Conservation (phyloP, 1,139 yeast species). For the Diutina neorugosa region DNA sequence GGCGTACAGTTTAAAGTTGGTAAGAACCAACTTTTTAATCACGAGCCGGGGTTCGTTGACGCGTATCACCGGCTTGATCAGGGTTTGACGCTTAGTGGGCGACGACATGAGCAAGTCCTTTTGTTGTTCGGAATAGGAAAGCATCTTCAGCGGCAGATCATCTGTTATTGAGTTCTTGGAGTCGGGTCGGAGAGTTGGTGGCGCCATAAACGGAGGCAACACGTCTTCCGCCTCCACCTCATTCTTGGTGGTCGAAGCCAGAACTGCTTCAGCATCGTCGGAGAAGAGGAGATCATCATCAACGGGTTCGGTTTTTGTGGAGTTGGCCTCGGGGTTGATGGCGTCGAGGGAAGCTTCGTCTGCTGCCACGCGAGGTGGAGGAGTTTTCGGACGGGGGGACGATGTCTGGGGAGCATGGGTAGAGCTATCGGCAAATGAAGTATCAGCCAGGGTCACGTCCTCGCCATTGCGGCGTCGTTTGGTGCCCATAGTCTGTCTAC, state of each 20-base stretch:
- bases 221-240: background rate
- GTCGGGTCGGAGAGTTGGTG: background rate
- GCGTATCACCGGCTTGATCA: background rate
- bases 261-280: background rate
- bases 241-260: background rate
- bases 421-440: background rate
- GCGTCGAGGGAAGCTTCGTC: background rate
- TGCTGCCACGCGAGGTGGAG: background rate
- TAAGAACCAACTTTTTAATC: constrained; percentile 58
- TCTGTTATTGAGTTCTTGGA: background rate
- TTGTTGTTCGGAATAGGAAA: background rate
- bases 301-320: background rate
- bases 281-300: background rate
- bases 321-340: background rate
- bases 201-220: background rate
- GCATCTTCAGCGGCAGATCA: background rate
- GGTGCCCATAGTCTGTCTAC: background rate
- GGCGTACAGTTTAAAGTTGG: constrained; percentile 91
- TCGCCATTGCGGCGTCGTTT: background rate
- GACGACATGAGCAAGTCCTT: background rate
- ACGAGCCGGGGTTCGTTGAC: constrained; percentile 48
- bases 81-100: background rate
- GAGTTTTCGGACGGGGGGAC: background rate
- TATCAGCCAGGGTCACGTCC: background rate
- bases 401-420: background rate